Evolutionary conservation across 2,329 filamentous ascomycete genomes (phyloP), one percentile per base, ranked within the genome.

Genomic region (Trichoderma sp.): DNA sequence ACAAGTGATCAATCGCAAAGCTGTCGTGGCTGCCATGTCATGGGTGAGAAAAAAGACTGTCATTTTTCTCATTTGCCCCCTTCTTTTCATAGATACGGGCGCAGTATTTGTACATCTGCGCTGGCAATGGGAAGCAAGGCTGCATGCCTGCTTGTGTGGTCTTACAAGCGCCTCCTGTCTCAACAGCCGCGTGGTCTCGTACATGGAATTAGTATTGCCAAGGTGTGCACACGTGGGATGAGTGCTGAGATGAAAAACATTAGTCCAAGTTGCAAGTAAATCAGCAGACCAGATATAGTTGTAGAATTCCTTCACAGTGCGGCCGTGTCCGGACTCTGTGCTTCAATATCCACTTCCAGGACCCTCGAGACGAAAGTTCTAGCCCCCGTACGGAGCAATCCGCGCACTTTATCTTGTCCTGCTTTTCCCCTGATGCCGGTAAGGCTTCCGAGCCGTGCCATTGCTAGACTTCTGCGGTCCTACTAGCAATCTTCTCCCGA

Each of bases 1-100:
- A 70, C 20, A 64, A 57, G 58, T 63, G 68, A 70, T 70, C 68
- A 64, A 70, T 70, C 47, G 68, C 68, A 70, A 70, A 64, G 43
- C 15, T 32, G 47, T 32, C 58, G 20, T 39, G 57, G 58, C n/a
- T 53, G 36, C 57, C 43, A 43, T 64, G 47, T 43, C 57, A 47
- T 47, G 34, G 32, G 26, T 61, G n/a, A 61, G 26, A 20, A 39
- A 20, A 20, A n/a, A 30, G 9, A 32, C 34, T 5, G n/a, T 34
- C 28, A 26, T 26, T 7, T 26, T n/a, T 67, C 5, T n/a, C 17
- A 13, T 53, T 55, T 34, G 15, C 15, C 23, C 47, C 23, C 47
- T 28, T 39, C 39, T 65, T 17, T 23, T 57, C 20, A 1, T 50
- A 28, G 57, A 23, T 66, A 66, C 30, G 63, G n/a, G 32, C 23